A percentile compares a stretch with the other conserved stretches of the same genome.
Conservation (phyloP, 768 basidiomycete species). For the Lactarius evosmus region DNA sequence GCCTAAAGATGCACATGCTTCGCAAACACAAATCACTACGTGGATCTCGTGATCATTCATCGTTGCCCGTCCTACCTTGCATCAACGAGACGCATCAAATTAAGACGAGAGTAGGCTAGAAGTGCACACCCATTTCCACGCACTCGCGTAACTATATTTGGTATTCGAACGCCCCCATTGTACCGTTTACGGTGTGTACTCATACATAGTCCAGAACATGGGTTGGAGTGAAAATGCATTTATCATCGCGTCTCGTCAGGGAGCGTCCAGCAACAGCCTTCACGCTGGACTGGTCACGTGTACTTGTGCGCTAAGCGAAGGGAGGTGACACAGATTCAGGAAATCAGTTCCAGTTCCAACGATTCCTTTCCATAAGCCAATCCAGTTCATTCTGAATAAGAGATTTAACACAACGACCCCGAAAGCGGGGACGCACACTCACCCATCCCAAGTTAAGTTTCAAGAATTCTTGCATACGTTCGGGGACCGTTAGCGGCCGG, state of each 20-base stretch:
- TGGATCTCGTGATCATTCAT: constrained; percentile 9
- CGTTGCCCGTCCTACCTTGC: neutral
- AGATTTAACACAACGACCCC: neutral
- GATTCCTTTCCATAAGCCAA: constrained; percentile 21
- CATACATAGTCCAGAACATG: constrained; percentile 14
- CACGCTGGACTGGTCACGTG: neutral
- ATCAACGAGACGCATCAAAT: neutral
- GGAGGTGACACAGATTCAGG: too few species aligned
- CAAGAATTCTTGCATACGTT: constrained; percentile 11
- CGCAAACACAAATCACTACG: constrained; percentile 6
- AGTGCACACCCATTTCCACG: neutral
- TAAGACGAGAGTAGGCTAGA: neutral
- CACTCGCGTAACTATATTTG: neutral
- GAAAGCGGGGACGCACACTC: neutral
- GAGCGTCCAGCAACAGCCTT: neutral
- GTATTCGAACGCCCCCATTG: neutral
- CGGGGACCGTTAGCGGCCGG: constrained; percentile 13
- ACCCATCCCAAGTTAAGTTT: constrained; percentile 11
- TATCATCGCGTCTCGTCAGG: neutral
- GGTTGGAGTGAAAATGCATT: neutral
- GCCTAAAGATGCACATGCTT: neutral
- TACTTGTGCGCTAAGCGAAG: too few species aligned
- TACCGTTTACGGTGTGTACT: constrained; percentile 9
- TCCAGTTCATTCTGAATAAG: constrained; percentile 12
- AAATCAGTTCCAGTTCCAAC: constrained; percentile 17